Percentiles rank a stretch among this genome's conserved stretches.
phyloP scores from a whole-genome alignment of 805 yeast species.

The Ogataea chonburiensis region DNA sequence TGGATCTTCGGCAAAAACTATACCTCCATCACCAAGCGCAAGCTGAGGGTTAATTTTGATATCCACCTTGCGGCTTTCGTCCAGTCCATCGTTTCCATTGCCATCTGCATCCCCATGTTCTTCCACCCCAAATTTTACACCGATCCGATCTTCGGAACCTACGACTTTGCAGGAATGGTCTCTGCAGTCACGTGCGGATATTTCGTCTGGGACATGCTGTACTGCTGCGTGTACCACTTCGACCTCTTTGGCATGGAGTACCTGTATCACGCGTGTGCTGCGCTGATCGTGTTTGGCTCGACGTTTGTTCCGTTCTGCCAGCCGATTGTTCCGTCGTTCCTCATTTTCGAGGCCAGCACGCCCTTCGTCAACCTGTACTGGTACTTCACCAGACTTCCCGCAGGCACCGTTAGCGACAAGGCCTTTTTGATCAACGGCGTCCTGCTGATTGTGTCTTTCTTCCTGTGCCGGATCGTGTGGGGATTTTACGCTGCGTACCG shows the following conservation, averaged over 20 bases:
- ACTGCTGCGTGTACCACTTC: conserved; percentile 60
- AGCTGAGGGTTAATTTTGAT: conserved; percentile 71
- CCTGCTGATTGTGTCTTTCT: conserved; percentile 64
- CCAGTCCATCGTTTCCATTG: conserved; percentile 69
- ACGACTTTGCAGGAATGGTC: conserved; percentile 75
- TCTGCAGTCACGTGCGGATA: conserved; percentile 77
- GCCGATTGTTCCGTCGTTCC: conserved; percentile 79
- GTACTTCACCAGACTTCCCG: conserved; percentile 79
- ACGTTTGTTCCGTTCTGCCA: conserved; percentile 72
- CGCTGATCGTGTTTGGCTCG: conserved; percentile 67
- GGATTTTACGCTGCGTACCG: conserved; percentile 75
- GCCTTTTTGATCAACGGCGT: conserved; percentile 69
- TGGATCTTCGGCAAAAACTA: conserved; percentile 54
- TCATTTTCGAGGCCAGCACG: conserved; percentile 84
- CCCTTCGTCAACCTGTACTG: conserved; percentile 95
- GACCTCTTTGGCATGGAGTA: conserved; percentile 78
- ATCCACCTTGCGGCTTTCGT: conserved; percentile 88
- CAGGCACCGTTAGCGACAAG: conserved; percentile 55
- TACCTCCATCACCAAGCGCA: conserved; percentile 40
- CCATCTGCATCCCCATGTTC: conserved; percentile 62
- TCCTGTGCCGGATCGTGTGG: conserved; percentile 78
- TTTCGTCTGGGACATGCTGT: conserved; percentile 83
- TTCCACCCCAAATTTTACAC: conserved; percentile 46
- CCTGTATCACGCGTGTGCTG: conserved; percentile 78
- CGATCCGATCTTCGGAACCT: conserved; percentile 64